Percentiles rank a stretch among this genome's conserved stretches.
phyloP scores from a whole-genome alignment of 352 stramenopile species.

The Globisporangium spiculum region DNA sequence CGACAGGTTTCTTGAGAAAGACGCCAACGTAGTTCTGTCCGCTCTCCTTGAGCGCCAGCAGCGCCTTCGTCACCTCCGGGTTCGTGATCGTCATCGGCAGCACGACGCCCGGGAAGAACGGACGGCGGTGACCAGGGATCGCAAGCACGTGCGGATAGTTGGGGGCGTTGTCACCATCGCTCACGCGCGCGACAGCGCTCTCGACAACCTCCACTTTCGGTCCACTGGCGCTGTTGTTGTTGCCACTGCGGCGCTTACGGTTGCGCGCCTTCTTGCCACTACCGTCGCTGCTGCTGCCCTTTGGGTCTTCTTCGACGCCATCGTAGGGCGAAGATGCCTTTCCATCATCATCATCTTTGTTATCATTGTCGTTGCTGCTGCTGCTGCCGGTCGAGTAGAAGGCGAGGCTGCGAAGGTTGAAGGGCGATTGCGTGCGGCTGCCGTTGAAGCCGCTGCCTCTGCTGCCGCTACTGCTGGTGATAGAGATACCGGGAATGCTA shows the following conservation, averaged over 20 bases:
- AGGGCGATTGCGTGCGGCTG: slow-evolving; percentile 1
- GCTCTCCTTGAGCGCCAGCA: slow-evolving; percentile 86
- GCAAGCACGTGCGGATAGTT: slow-evolving; percentile 74
- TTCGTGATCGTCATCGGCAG: slow-evolving; percentile 86
- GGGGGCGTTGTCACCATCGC: slow-evolving; percentile 65
- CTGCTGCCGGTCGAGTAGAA: slow-evolving; percentile 29
- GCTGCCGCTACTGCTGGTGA: background rate
- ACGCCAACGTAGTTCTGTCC: slow-evolving; percentile 91
- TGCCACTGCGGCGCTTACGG: slow-evolving; percentile 1
- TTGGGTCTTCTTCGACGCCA: background rate
- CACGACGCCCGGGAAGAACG: slow-evolving; percentile 82
- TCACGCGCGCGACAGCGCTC: slow-evolving; percentile 51
- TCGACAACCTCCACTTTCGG: slow-evolving; percentile 59
- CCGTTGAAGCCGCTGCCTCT: background rate
- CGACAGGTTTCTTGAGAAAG: slow-evolving; percentile 88
- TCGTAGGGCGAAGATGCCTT: slow-evolving; percentile 25
- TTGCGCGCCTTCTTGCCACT: background rate
- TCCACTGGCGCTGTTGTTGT: slow-evolving; percentile 11
- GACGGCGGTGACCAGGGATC: slow-evolving; percentile 71
- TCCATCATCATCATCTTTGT: slow-evolving; percentile 18
- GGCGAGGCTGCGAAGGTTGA: slow-evolving; percentile 9
- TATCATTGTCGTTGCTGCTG: slow-evolving; percentile 20
- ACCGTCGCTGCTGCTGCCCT: background rate
- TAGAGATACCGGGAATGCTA: background rate
- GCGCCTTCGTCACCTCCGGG: slow-evolving; percentile 81